A percentile compares a stretch with the other conserved stretches of the same genome.
phyloP scores from a whole-genome alignment of 2,329 filamentous ascomycete genomes.

The Metarhizium brunneum region DNA sequence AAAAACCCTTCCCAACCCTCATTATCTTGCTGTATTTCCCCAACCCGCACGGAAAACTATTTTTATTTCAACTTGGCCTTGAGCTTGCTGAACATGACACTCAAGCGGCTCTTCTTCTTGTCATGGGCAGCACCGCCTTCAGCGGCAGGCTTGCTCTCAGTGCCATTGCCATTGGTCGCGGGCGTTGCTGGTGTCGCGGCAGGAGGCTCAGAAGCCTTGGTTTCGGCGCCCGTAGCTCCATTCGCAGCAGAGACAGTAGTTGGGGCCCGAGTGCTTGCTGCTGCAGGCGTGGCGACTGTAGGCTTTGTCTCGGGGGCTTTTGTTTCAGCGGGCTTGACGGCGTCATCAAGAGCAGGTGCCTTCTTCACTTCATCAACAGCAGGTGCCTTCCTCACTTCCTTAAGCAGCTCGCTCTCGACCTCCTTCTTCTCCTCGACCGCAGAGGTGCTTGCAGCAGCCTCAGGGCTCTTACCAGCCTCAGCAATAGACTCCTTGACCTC shows the following conservation, averaged over 20 bases:
- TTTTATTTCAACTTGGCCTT: conserved; percentile 35
- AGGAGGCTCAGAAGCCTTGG: conserved; percentile 10
- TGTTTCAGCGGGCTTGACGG: conserved; percentile 8
- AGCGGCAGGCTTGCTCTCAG: conserved; percentile 1
- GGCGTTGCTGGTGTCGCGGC: not conserved
- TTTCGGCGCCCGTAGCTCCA: conserved; percentile 14
- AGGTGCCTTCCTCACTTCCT: conserved; percentile 44
- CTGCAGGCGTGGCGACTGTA: conserved; percentile 10
- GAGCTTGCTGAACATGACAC: conserved; percentile 51
- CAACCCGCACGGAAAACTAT: not conserved
- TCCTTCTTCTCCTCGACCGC: conserved; percentile 68
- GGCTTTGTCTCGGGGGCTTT: conserved; percentile 6
- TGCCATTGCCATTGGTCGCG: conserved; percentile 1
- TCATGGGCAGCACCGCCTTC: conserved; percentile 33
- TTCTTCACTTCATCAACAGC: conserved; percentile 32
- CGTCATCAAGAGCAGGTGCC: conserved; percentile 23
- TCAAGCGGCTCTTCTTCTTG: conserved; percentile 60
- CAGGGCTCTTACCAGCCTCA: conserved; percentile 52
- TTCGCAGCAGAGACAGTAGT: conserved; percentile 12
- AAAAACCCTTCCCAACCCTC: conserved; percentile 6
- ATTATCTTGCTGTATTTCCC: conserved; percentile 12
- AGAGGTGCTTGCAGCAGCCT: conserved; percentile 59
- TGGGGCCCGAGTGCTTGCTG: conserved; percentile 8
- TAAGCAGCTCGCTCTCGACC: conserved; percentile 65
- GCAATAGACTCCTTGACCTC: conserved; percentile 49